Evolutionary conservation across 176 grass and related monocot species (phyloP), one percentile per base, ranked within the genome.

Genomic region (Aegilops umbellulata): DNA sequence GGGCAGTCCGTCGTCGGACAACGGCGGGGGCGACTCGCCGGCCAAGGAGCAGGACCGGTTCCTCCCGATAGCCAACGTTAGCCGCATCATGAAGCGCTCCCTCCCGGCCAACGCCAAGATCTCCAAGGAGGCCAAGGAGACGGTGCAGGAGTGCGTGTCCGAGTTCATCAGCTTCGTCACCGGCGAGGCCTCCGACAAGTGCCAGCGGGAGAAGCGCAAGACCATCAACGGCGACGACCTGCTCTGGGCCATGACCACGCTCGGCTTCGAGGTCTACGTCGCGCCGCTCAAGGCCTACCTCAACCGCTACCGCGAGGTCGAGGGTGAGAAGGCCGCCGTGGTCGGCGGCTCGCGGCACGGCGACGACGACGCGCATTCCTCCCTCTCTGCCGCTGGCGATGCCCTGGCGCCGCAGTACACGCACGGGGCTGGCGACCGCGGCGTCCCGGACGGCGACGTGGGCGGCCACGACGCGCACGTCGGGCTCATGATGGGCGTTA

Each of bases 81-180:
- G 91, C 65, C 88, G 95, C 85, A 95, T 97, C 90, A 97, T 97
- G 95, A 97, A 97, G 87, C 76, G 81, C 3, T 88, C 93, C 22
- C 95, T 97, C 39, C 95, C 95, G 4, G 91, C 93, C 4, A 97
- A 97, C 69, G 95, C 93, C 26, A 97, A 97, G 90, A 95, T 97
- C 87, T 92, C 89, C 63, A 97, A 97, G 87, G 95, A 97, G 47
- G 89, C 91, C 6, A 97, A 95, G 84, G 95, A 97, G 87, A 97
- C 95, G 61, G 93, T 97, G 84, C 92, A 97, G 91, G 95, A 97
- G 90, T 97, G 95, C 87, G 95, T 97, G 29, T 97, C 95, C 9
- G 95, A 95, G 89, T 97, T 97, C 84, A 97, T 97, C 89, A 92
- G 89, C 89, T 97, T 97, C 78, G 91, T 97, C 64, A 97, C 95